These are phyloP conservation scores for Rauvolfia tetraphylla DNA, from an alignment of 257 asterid species.

Conservation along the genomic window DNA sequence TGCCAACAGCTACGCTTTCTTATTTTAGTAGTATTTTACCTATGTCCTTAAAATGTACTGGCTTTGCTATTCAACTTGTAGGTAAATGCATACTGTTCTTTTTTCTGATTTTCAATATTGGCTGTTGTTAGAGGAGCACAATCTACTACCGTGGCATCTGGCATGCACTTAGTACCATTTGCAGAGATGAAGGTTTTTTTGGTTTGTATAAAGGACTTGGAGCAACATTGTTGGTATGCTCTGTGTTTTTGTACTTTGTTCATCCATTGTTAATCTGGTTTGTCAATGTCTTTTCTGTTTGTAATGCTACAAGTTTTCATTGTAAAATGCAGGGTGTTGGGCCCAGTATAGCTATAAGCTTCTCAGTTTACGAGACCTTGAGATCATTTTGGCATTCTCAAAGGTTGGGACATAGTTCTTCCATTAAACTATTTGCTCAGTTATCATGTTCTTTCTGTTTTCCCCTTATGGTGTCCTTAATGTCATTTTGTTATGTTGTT, in stretches of 20 bases:
- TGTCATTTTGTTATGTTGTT: not conserved
- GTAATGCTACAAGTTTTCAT: not conserved
- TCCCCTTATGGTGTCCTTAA: not conserved
- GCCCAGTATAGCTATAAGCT: constrained; percentile 92
- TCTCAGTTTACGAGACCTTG: constrained; percentile 77
- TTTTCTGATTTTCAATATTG: not conserved
- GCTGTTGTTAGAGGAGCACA: constrained; percentile 55
- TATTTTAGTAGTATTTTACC: not conserved
- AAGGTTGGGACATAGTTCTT: constrained; percentile 39
- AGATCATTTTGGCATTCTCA: constrained; percentile 55
- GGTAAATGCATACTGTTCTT: not conserved
- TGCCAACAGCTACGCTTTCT: not conserved
- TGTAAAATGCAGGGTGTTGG: constrained; percentile 84
- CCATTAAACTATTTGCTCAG: not conserved
- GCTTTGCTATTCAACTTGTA: not conserved
- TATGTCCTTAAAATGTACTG: not conserved
- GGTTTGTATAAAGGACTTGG: constrained; percentile 95
- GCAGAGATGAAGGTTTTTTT: constrained; percentile 84
- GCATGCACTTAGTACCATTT: constrained; percentile 73
- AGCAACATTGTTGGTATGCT: constrained; percentile 77
- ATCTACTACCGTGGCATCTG: constrained; percentile 77
- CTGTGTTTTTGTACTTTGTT: not conserved
- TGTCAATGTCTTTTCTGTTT: constrained; percentile 9
- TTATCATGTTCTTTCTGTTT: not conserved
- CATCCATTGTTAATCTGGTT: not conserved